Evolutionary conservation across 2,329 filamentous ascomycete genomes (phyloP).

Genomic region (Pyricularia sp.): DNA sequence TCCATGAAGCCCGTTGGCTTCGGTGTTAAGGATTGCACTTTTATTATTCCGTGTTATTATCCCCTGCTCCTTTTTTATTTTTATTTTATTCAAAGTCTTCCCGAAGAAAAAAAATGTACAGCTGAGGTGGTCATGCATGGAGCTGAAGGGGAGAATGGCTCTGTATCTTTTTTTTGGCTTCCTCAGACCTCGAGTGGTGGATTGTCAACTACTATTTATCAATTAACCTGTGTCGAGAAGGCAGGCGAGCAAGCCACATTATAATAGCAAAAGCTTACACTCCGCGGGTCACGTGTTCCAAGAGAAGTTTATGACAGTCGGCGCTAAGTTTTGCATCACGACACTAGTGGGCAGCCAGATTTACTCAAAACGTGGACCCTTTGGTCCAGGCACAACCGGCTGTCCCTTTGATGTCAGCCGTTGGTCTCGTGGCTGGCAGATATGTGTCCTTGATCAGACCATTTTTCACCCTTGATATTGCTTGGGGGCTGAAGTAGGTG

Average conservation of each 20-base stretch:
- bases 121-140: neutral
- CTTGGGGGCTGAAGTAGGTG: neutral
- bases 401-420: neutral
- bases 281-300: neutral
- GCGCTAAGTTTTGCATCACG: too few species aligned
- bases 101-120: neutral
- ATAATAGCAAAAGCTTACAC: neutral
- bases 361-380: neutral
- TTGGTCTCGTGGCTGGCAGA: neutral
- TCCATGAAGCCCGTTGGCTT: neutral
- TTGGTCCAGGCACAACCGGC: neutral
- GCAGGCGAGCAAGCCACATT: neutral
- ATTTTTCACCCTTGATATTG: neutral
- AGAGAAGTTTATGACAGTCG: too few species aligned
- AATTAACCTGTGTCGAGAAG: neutral
- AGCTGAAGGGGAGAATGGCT: neutral
- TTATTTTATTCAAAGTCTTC: neutral
- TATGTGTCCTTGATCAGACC: neutral
- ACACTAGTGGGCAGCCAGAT: neutral
- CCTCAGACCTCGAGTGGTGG: neutral
- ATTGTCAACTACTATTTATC: neutral
- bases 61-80: neutral
- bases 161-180: neutral
- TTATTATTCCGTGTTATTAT: neutral
- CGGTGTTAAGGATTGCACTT: constrained; percentile 1